Evolutionary conservation across 202 grass and related monocot species (phyloP), one percentile per base, ranked within the genome.

Genomic region (Musa balbisiana): DNA sequence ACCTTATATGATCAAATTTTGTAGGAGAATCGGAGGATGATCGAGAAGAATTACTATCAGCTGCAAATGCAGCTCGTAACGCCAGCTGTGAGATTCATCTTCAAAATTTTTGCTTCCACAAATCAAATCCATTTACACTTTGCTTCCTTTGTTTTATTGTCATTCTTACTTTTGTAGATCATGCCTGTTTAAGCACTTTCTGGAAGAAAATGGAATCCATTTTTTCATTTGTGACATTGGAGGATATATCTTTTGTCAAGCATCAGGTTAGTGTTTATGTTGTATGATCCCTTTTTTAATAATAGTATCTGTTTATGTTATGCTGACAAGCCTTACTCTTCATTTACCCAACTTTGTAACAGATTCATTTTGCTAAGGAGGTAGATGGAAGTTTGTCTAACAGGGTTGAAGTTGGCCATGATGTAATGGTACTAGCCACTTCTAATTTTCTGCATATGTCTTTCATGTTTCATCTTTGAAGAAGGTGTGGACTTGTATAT

Each of bases 201-300:
- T 96, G 92, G 92, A 90, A 92, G 83, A 92, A 87, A 83, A 92
- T 96, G 89, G 92, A 96, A 82, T 85, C 85, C 20, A 80, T 88
- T 79, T 85, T 90, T 81, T 85, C 85, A 73, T 86, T 83, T 67
- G 59, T 84, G 83, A 80, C 77, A 73, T 78, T 72, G 17, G 78
- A 88, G 78, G 88, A 92, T 77, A 75, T 88, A 51, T 73, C 81
- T 72, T 92, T 83, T 75, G 87, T 92, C 73, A 86, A 85, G 79
- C 73, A 90, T 53, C 87, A 92, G 92, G 92, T 76, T 79, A 69
- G 83, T 79, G 26, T 64, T 6, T 68, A 74, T 83, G 53, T 53
- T 80, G 26, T 49, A 72, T 80, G 49, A 6, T 73, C 60, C 12
- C 75, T 72, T 21, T 26, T 77, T 15, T 51, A 80, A 64, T 33